Base-by-base conservation (phyloP, 257 asterid species). In the Knoxia roxburghii region DNA sequence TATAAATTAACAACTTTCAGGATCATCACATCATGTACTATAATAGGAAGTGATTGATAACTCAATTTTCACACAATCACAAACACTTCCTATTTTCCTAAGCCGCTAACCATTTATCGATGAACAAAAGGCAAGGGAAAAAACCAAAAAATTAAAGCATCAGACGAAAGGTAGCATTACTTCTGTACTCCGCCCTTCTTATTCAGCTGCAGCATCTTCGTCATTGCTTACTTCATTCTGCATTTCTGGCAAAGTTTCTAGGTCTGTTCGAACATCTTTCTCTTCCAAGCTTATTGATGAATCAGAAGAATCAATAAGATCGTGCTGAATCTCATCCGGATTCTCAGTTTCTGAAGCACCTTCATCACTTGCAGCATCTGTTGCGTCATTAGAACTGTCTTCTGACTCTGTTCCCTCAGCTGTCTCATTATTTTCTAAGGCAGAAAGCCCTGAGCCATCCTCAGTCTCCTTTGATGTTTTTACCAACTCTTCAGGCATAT, bases 191-290 rank as follows among this genome's bases (percentile, higher is more conserved):
- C 65, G 59, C 45, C 59, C 41, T 64, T 68, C 46, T 85, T 85
- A 89, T 77, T 86, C 96, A 24, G 84, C 86, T 57, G 87, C 96
- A 72, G 72, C 87, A 66, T 92, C 93, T 60, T 89, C 87, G 9
- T 57, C 75, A 30, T 85, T 66, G 15, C 79, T 75, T 67, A 83
- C 97, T 78, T 89, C 93, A 13, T 79, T 83, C 68, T 83, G 90
- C 60, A 82, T 74, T 39, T 83, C 84, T 1, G 93, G 89, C 71
- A 87, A 87, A 21, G 96, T 84, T 23, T 86, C 95, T 48, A 82
- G 81, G 80, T 86, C 95, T 0, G 56, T 69, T 14, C 78, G 80
- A 18, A 81, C 77, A 11, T 81, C 76, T 73, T 81, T 88, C 87
- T 80, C 90, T 59, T 76, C 78, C 83, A 80, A 45, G 50, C 85